These are phyloP conservation scores for Candida tropicalis DNA, from an alignment of 1,139 yeast genomes.

Conservation along the genomic window DNA sequence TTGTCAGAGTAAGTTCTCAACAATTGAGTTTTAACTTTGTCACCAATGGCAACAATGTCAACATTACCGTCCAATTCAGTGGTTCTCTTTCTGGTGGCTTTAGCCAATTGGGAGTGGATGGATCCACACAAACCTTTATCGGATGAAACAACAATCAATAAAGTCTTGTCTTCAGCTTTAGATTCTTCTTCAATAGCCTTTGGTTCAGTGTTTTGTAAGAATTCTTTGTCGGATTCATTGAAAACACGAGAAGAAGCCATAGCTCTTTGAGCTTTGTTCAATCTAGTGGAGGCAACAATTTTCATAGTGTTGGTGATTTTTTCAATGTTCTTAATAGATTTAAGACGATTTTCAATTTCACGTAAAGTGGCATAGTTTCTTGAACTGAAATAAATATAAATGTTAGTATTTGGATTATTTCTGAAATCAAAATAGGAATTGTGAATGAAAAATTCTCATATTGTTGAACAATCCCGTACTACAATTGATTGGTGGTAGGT, in stretches of 20 bases:
- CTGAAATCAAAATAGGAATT: too few species aligned
- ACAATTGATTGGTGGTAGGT: too few species aligned
- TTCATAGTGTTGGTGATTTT: constrained; percentile 99
- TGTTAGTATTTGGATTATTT: not conserved
- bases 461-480: too few species aligned
- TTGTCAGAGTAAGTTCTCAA: constrained; percentile 76
- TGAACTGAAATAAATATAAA: not conserved
- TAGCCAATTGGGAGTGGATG: constrained; percentile 91
- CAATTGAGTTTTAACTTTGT: constrained; percentile 88
- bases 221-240: constrained; percentile 78
- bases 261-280: constrained; percentile 94
- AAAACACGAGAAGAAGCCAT: constrained; percentile 88
- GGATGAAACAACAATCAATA: constrained; percentile 86
- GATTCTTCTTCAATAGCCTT: constrained; percentile 53
- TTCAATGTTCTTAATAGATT: constrained; percentile 97
- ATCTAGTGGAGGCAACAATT: constrained; percentile 97
- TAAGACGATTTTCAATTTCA: constrained; percentile 97
- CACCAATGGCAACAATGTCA: constrained; percentile 90
- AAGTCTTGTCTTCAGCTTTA: constrained; percentile 50
- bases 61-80: constrained; percentile 62
- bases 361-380: constrained; percentile 98
- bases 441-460: too few species aligned
- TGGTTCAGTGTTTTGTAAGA: constrained; percentile 82
- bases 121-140: constrained; percentile 99
- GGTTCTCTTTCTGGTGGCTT: constrained; percentile 75